Evolutionary conservation across 139 green algal genomes (phyloP), one percentile per base, ranked within the genome.

Genomic region (Chlorella vulgaris): DNA sequence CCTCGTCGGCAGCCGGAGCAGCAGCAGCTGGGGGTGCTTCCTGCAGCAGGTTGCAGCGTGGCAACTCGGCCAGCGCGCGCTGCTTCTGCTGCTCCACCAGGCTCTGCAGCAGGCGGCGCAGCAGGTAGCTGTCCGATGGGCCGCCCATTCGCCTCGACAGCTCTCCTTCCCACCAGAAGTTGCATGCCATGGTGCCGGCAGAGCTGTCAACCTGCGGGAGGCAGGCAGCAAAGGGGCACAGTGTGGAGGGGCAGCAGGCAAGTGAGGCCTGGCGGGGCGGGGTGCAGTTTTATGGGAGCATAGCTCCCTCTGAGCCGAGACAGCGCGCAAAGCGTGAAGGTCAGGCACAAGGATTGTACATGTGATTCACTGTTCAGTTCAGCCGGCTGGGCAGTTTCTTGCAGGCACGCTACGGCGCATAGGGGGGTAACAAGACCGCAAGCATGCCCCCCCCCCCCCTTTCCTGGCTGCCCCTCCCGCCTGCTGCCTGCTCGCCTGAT

Each of bases 151-250:
- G 39, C 7, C 35, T 0, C 2, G 76, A 73, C 1, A 86, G 69
- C 0, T 67, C 8, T 0, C 88, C 91, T 19, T 81, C 65, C 93
- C 93, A 96, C 93, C 93, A 97, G 78, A 92, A 93, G 83, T 97
- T 97, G 47, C 95, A 86, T 1, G 93, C 93, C 29, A 95, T 88
- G 3, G 90, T 94, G 55, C 55, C 71, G 31, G 31, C 53, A 0
- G 24, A 31, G 82, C 85, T 88, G 62, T 85, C 76, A 26, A 98
- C 94, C 73, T 79, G 51, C 51, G 29, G 33, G 19, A 79, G 7
- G 35, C 1, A 51, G 35, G 1, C n/a, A n/a, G n/a, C n/a, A n/a
- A n/a, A n/a, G n/a, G n/a, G n/a, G n/a, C n/a, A n/a, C n/a, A n/a
- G n/a, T n/a, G n/a, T n/a, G n/a, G n/a, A n/a, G n/a, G n/a, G n/a